Conservation (phyloP, 148 eudicot species). For the Silene conica region DNA sequence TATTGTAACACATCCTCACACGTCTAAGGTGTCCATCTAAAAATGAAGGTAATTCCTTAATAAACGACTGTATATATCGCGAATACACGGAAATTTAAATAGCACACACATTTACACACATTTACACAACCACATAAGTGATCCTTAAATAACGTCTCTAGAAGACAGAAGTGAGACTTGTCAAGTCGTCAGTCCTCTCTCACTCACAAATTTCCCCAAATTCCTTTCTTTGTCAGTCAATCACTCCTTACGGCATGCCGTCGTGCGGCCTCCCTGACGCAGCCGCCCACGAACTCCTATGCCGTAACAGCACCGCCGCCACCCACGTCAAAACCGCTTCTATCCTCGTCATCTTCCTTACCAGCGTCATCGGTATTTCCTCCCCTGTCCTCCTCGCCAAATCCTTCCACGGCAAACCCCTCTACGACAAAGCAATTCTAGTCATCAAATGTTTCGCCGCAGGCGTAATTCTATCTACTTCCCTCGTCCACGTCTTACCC, state of each 20-base stretch:
- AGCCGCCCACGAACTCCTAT: conserved; percentile 41
- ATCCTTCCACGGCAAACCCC: conserved; percentile 59
- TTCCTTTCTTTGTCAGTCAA: neutral
- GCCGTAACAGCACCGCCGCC: conserved; percentile 63
- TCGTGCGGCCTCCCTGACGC: conserved; percentile 39
- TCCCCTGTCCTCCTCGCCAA: conserved; percentile 56
- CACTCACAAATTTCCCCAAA: too few species aligned
- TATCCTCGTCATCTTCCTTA: conserved; percentile 43
- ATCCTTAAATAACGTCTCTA: too few species aligned
- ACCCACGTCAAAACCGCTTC: conserved; percentile 50
- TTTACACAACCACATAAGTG: too few species aligned
- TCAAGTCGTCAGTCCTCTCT: neutral
- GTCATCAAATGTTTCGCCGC: conserved; percentile 85
- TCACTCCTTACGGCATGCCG: conserved; percentile 31
- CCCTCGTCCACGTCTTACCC: conserved; percentile 80
- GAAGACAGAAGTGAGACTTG: neutral
- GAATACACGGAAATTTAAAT: too few species aligned
- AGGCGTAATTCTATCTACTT: conserved; percentile 76
- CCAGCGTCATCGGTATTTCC: conserved; percentile 63
- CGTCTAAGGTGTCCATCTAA: too few species aligned
- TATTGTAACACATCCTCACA: too few species aligned
- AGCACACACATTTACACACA: too few species aligned
- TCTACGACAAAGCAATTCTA: conserved; percentile 59
- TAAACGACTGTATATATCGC: too few species aligned
- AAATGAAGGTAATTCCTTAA: too few species aligned